Conservation (phyloP, 306 rosid genomes). For the Alnus glutinosa region DNA sequence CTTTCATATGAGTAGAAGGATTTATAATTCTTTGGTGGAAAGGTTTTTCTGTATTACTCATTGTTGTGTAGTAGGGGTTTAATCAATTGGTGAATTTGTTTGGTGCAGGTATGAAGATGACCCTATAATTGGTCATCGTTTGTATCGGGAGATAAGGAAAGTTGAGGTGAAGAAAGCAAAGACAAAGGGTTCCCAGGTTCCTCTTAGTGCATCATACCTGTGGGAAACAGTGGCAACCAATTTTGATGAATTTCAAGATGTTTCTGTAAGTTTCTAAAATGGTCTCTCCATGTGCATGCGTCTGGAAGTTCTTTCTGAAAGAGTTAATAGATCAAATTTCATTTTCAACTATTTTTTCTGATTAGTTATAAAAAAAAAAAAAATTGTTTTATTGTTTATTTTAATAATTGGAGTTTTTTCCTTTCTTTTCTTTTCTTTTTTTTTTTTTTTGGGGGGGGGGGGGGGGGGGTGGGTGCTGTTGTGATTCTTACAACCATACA, state of each 20-base stretch:
- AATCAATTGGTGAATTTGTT: slow-evolving; percentile 32
- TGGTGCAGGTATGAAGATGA: slow-evolving; percentile 96
- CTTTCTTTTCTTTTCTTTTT: neutral
- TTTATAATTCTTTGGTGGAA: slow-evolving; percentile 21
- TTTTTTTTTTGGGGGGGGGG: no score
- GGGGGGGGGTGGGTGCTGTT: neutral
- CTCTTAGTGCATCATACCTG: slow-evolving; percentile 59
- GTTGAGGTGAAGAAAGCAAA: slow-evolving; percentile 76
- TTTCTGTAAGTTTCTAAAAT: slow-evolving; percentile 63
- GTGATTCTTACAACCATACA: neutral
- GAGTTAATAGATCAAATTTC: neutral
- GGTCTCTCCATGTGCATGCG: slow-evolving; percentile 26
- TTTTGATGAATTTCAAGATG: slow-evolving; percentile 93
- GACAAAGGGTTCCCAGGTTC: slow-evolving; percentile 74
- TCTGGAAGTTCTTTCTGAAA: neutral
- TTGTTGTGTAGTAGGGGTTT: slow-evolving; percentile 22
- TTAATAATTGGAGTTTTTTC: neutral
- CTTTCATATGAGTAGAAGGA: slow-evolving; percentile 12
- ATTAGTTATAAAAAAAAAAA: no score
- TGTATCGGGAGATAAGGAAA: slow-evolving; percentile 88
- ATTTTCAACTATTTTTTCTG: slow-evolving; percentile 1
- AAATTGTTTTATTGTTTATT: no score
- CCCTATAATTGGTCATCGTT: slow-evolving; percentile 80
- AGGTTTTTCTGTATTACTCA: slow-evolving; percentile 2
- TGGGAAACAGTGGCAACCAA: slow-evolving; percentile 95